These are phyloP conservation scores for Pythium chondricola DNA, from an alignment of 352 stramenopile genomes.

Conservation along the genomic window DNA sequence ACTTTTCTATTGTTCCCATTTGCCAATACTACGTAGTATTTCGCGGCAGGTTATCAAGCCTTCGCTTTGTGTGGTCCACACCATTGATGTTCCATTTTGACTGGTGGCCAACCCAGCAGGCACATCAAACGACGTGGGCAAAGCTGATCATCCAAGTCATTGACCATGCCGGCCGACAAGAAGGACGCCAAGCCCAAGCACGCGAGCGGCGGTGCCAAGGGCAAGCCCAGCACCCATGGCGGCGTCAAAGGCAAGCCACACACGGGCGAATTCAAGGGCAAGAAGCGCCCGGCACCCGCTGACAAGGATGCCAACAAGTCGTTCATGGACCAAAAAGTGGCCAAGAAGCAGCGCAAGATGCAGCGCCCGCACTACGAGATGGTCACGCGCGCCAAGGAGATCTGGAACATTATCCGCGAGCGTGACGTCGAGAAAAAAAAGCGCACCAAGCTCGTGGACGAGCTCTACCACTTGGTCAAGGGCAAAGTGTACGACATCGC, in stretches of 20 bases:
- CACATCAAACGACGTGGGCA: constrained; percentile 20
- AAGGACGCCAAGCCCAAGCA: constrained; percentile 11
- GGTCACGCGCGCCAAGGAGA: constrained; percentile 90
- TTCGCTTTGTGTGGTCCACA: too few relatives aligned
- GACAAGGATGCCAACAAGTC: constrained; percentile 74
- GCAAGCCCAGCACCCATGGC: constrained; percentile 5
- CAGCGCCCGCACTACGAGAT: constrained; percentile 91
- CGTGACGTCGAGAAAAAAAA: constrained; percentile 78
- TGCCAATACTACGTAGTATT: too few relatives aligned
- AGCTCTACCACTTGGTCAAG: constrained; percentile 90
- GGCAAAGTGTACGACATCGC: constrained; percentile 93
- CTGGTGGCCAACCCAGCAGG: constrained; percentile 14
- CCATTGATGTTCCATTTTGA: constrained; percentile 5
- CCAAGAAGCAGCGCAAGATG: constrained; percentile 94
- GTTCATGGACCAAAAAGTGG: constrained; percentile 81
- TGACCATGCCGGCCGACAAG: constrained; percentile 15
- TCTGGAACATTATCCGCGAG: constrained; percentile 94
- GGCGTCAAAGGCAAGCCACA: constrained; percentile 15
- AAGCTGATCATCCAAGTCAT: not conserved
- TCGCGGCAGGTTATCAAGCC: too few relatives aligned
- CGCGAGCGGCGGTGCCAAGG: constrained; percentile 8
- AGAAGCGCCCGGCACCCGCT: constrained; percentile 49
- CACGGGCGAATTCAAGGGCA: constrained; percentile 32
- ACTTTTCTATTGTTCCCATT: too few relatives aligned
- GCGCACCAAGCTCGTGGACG: constrained; percentile 79